These are phyloP conservation scores for Mucor plumbeus DNA, from an alignment of 371 early-diverging fungal genomes.

Conservation along the genomic window DNA sequence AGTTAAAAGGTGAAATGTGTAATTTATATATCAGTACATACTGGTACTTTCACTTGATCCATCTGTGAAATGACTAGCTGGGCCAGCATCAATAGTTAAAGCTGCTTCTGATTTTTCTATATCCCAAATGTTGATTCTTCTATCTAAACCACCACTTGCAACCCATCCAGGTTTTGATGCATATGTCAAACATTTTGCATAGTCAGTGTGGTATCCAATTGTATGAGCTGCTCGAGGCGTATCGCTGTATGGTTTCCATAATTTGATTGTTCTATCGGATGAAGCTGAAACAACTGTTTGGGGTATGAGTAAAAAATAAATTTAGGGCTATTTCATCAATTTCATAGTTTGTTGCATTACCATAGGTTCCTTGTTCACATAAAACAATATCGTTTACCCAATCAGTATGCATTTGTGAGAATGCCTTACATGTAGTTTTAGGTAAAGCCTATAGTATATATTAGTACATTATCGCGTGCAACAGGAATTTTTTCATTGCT, in stretches of 20 bases:
- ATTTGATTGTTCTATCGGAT: constrained; percentile 88
- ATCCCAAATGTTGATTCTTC: constrained; percentile 90
- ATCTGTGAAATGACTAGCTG: constrained; percentile 20
- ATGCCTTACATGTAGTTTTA: constrained; percentile 65
- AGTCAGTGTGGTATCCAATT: constrained; percentile 88
- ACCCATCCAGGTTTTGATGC: constrained; percentile 77
- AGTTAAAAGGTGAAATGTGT: neutral
- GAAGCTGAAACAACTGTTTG: constrained; percentile 84
- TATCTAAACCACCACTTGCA: constrained; percentile 94
- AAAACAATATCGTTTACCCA: constrained; percentile 96
- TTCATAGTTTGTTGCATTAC: constrained; percentile 23
- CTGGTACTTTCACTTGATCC: constrained; percentile 24
- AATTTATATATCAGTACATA: neutral
- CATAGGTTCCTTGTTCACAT: constrained; percentile 47
- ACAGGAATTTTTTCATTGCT: neutral
- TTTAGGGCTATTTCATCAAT: neutral
- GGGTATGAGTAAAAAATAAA: too few relatives aligned
- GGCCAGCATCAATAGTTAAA: constrained; percentile 34
- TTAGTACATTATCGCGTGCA: constrained; percentile 1
- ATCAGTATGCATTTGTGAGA: constrained; percentile 89
- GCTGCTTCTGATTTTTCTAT: constrained; percentile 47
- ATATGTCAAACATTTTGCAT: constrained; percentile 81
- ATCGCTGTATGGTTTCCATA: constrained; percentile 74
- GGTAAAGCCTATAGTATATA: constrained; percentile 33
- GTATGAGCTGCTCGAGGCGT: constrained; percentile 51